These are phyloP conservation scores for Shiraia sp. DNA, from an alignment of 2,329 filamentous ascomycete genomes.

Conservation along the genomic window DNA sequence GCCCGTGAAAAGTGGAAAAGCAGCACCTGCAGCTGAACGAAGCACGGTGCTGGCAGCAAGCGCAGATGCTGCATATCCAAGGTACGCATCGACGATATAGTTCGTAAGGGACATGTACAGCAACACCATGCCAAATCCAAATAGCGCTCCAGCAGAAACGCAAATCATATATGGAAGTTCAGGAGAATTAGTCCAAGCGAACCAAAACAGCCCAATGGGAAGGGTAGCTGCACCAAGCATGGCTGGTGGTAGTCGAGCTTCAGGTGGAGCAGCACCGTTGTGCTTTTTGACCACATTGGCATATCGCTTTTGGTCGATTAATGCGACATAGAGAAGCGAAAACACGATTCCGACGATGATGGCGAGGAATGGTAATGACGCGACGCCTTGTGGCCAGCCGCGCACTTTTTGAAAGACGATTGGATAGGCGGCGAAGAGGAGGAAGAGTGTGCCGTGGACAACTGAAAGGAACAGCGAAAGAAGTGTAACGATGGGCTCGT, in stretches of 20 bases:
- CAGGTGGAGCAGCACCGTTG: slow-evolving; percentile 56
- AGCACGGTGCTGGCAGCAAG: slow-evolving; percentile 50
- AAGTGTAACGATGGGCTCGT: slow-evolving; percentile 25
- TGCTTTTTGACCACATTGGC: slow-evolving; percentile 26
- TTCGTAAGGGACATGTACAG: slow-evolving; percentile 56
- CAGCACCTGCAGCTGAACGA: slow-evolving; percentile 52
- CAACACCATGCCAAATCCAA: slow-evolving; percentile 48
- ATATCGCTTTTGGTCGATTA: slow-evolving; percentile 44
- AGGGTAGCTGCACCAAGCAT: slow-evolving; percentile 59
- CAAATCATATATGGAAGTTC: slow-evolving; percentile 61
- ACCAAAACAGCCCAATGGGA: slow-evolving; percentile 56
- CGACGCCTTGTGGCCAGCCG: slow-evolving; percentile 43
- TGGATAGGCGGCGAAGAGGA: slow-evolving; percentile 55
- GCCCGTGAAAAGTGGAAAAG: slow-evolving; percentile 54
- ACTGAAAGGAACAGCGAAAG: slow-evolving; percentile 28
- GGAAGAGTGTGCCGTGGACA: slow-evolving; percentile 51
- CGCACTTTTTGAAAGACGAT: slow-evolving; percentile 45
- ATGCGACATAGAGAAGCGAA: slow-evolving; percentile 28
- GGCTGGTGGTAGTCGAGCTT: slow-evolving; percentile 52
- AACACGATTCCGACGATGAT: slow-evolving; percentile 21
- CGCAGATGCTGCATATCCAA: slow-evolving; percentile 48
- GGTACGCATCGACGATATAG: slow-evolving; percentile 69
- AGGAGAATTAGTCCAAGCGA: slow-evolving; percentile 53
- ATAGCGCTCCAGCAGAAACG: slow-evolving; percentile 53
- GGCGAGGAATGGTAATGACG: slow-evolving; percentile 40